These are phyloP conservation scores for Lichenothelia convexa DNA, from an alignment of 495 filamentous ascomycete genomes.

Conservation along the genomic window DNA sequence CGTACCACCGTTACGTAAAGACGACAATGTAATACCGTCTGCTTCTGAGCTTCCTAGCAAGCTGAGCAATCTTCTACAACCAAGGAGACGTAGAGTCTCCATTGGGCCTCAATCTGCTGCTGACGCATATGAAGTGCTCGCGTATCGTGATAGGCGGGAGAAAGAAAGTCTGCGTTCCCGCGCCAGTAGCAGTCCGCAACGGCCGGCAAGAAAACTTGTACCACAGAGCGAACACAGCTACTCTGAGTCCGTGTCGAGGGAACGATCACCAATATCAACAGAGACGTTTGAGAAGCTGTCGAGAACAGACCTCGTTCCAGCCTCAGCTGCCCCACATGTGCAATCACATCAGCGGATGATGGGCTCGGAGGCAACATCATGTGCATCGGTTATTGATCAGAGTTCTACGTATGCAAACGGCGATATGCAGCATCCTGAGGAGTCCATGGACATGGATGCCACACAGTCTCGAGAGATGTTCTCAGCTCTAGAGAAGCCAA, in stretches of 20 bases:
- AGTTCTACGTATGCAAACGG: too few relatives aligned
- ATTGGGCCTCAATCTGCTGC: conserved; percentile 89
- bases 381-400: too few relatives aligned
- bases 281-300: conserved; percentile 2
- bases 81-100: conserved; percentile 63
- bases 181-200: neutral
- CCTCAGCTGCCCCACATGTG: conserved; percentile 25
- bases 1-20: conserved; percentile 56
- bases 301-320: conserved; percentile 11
- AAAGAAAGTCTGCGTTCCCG: conserved; percentile 44
- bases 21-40: conserved; percentile 73
- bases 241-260: neutral
- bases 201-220: neutral
- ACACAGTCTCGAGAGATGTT: conserved; percentile 67
- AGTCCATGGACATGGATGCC: conserved; percentile 22
- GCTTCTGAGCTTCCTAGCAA: conserved; percentile 68
- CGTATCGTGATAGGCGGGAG: conserved; percentile 69
- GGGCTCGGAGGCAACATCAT: conserved; percentile 34
- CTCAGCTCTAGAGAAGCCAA: conserved; percentile 61
- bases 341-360: conserved; percentile 54
- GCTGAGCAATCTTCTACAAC: conserved; percentile 61
- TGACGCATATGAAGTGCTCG: conserved; percentile 87
- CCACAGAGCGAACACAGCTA: neutral
- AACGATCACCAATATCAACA: neutral
- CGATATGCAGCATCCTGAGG: too few relatives aligned